phyloP scores from a whole-genome alignment of 2,329 filamentous ascomycete species.

The Colletotrichum noveboracense region DNA sequence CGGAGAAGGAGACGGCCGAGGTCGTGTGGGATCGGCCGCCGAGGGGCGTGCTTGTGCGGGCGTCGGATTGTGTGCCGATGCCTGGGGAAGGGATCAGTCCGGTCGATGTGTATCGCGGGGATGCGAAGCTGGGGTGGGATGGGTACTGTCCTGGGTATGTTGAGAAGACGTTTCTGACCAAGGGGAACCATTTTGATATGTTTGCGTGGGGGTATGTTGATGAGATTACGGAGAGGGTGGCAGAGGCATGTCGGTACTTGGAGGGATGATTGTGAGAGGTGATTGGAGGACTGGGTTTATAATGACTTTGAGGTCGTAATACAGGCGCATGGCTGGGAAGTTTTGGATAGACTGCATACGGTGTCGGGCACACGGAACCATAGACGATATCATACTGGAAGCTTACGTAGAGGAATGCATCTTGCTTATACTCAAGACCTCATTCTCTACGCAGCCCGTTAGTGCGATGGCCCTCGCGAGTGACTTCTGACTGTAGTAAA shows the following conservation, averaged over 20 bases:
- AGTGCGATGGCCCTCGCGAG: fast-evolving
- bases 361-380: background rate
- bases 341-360: background rate
- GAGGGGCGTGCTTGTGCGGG: conserved; percentile 50
- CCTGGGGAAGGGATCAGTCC: conserved; percentile 29
- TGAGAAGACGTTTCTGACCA: conserved; percentile 48
- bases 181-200: conserved; percentile 58
- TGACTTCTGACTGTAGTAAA: fast-evolving
- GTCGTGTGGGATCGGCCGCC: conserved; percentile 35
- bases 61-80: conserved; percentile 43
- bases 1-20: conserved; percentile 20
- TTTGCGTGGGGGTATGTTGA: conserved; percentile 38
- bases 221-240: conserved; percentile 29
- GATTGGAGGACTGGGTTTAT: background rate
- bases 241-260: conserved; percentile 27
- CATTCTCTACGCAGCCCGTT: fast-evolving
- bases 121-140: conserved; percentile 54
- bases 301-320: background rate
- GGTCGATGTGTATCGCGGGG: conserved; percentile 50
- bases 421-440: background rate
- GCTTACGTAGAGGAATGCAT: background rate
- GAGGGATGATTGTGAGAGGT: background rate
- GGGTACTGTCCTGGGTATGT: conserved; percentile 50
- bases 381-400: background rate
- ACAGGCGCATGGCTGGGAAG: background rate